Base-by-base conservation (phyloP, 2,329 filamentous ascomycete species). In the Bisporella sp. region DNA sequence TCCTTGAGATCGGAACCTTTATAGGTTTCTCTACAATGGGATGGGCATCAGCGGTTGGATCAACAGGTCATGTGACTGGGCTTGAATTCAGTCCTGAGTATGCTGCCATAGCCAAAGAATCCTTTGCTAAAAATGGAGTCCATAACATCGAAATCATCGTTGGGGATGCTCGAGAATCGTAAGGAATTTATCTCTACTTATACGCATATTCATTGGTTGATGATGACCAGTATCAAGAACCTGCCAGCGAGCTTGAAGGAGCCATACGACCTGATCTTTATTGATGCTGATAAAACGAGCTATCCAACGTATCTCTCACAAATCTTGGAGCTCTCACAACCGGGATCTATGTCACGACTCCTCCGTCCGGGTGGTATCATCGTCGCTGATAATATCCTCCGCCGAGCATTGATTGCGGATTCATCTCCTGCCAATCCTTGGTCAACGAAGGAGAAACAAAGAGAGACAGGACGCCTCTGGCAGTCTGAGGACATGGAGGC, bases 311-410 rank as follows among this genome's bases (percentile, higher is more conserved):
- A 78, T 59, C 66, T 79, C 37, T 59, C 64, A 21, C 65, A 69
- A 31, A 70, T 79, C 48, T 66, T 79, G 11, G 66, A 64, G 13
- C 59, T 64, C 45, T 78, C 75, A 5, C 59, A 58, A 45, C 68
- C 73, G 1, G 68, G 66, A 2, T 54, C 56, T 5, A 13, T 31
- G 31, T 58, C 54, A 11, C 69, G 74, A 5, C 68, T 81, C 30
- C 68, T 81, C 39, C 68, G 71, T 1, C 61, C 68, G 6, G 74
- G 72, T 6, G 76, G 74, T 0, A 64, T 79, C 50, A 73, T 81
- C 52, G 64, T 79, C 11, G 76, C 73, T 1, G 78, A 81, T 60
- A 81, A 81, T 50, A 69, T 76, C 41, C 68, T 81, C 30, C 72
- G 72, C 3, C 64, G 67, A 5, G 76, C 71, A 5, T 64, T 76